A percentile compares a stretch with the other conserved stretches of the same genome.
These are phyloP conservation scores for Entomortierella parvispora DNA, from an alignment of 192 early-diverging fungal species.

Conservation along the genomic window DNA sequence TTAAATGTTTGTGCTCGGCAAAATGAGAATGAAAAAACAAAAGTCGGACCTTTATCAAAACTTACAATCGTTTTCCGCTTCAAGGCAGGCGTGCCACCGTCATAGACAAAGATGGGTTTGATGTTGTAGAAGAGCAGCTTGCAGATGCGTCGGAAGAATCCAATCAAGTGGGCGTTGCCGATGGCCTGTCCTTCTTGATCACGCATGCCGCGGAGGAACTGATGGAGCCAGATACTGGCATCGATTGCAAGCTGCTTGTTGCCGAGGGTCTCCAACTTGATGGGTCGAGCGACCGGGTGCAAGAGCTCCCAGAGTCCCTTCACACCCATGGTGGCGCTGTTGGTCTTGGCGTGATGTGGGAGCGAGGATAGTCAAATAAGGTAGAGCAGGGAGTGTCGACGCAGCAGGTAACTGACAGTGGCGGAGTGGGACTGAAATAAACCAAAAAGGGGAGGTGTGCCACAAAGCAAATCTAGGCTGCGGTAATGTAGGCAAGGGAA, in stretches of 20 bases:
- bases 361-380: not conserved
- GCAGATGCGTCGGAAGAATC: slow-evolving; percentile 94
- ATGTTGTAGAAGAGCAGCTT: slow-evolving; percentile 93
- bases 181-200: slow-evolving; percentile 88
- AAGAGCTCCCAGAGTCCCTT: slow-evolving; percentile 93
- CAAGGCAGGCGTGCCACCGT: slow-evolving; percentile 88
- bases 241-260: slow-evolving; percentile 88
- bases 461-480: not conserved
- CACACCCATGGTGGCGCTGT: slow-evolving; percentile 80
- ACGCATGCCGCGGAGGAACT: slow-evolving; percentile 95
- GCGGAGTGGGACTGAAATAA: not conserved
- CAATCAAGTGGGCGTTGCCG: slow-evolving; percentile 86
- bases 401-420: not conserved
- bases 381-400: not conserved
- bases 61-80: slow-evolving; percentile 81
- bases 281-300: slow-evolving; percentile 79
- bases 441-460: not conserved
- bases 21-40: not conserved
- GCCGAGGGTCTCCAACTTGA: slow-evolving; percentile 81
- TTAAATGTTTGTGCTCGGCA: not conserved
- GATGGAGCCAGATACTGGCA: slow-evolving; percentile 98
- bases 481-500: not conserved
- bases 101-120: slow-evolving; percentile 97
- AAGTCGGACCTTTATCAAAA: slow-evolving; percentile 20
- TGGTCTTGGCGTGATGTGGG: not conserved